Evolutionary conservation across 495 filamentous ascomycete species (phyloP).

Genomic region (Annulohypoxylon moriforme): DNA sequence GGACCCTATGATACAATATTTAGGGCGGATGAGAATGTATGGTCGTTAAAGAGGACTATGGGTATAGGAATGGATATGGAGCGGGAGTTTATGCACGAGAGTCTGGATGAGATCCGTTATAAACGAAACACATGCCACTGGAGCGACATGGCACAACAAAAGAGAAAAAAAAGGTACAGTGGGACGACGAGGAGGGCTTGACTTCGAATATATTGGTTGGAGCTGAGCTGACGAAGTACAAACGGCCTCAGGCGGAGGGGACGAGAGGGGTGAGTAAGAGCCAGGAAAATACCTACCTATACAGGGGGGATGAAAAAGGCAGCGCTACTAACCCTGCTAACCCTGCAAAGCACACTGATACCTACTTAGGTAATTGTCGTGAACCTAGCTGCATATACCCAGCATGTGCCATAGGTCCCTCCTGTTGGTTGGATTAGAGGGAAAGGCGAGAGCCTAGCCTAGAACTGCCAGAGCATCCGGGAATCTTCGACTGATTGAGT

Average conservation of each 20-base stretch:
- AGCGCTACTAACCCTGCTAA: slow-evolving; percentile 40
- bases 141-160: slow-evolving; percentile 51
- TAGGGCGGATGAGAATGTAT: slow-evolving; percentile 35
- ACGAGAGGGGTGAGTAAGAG: background rate
- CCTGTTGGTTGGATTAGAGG: slow-evolving; percentile 21
- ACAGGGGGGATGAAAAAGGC: background rate
- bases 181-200: slow-evolving; percentile 39
- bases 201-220: slow-evolving; percentile 41
- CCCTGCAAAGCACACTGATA: slow-evolving; percentile 30
- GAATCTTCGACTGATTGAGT: slow-evolving; percentile 30
- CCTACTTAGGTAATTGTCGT: slow-evolving; percentile 38
- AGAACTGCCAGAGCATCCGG: slow-evolving; percentile 20
- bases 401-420: slow-evolving; percentile 15
- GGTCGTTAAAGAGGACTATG: slow-evolving; percentile 25
- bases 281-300: slow-evolving; percentile 16
- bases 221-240: slow-evolving; percentile 48
- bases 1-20: slow-evolving; percentile 41
- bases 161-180: slow-evolving; percentile 43
- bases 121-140: slow-evolving; percentile 45
- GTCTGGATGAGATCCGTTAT: slow-evolving; percentile 46
- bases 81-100: slow-evolving; percentile 40
- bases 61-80: slow-evolving; percentile 30
- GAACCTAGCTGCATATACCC: slow-evolving; percentile 29
- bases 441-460: slow-evolving; percentile 19
- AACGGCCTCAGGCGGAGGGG: slow-evolving; percentile 34